Evolutionary conservation across 108 stramenopile genomes (phyloP).

Genomic region (Nannochloropsis salina): DNA sequence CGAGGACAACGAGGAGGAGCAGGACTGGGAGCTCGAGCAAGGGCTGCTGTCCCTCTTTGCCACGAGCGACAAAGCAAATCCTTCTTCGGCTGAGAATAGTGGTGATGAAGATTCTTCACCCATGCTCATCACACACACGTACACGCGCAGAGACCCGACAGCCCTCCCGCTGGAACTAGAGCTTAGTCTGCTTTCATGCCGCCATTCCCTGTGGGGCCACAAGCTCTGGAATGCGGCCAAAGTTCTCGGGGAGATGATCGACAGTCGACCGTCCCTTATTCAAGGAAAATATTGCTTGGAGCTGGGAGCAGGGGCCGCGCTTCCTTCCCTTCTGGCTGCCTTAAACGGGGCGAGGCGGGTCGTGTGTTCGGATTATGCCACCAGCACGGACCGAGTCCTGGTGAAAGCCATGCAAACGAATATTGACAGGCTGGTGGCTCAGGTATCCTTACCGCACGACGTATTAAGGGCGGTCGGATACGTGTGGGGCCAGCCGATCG

Average conservation of each 20-base stretch:
- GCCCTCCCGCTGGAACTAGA: neutral
- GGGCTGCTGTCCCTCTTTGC: neutral
- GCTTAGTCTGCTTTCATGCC: neutral
- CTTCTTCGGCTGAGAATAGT: neutral
- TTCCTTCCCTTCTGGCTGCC: neutral
- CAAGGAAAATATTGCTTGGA: neutral
- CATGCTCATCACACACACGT: neutral
- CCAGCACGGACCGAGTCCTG: neutral
- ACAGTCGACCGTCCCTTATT: neutral
- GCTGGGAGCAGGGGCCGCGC: neutral
- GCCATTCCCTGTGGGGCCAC: neutral
- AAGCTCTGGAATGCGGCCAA: neutral
- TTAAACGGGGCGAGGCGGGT: constrained; percentile 15
- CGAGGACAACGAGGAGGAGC: neutral
- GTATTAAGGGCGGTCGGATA: neutral
- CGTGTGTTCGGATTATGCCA: neutral
- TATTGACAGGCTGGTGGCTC: neutral
- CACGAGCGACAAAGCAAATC: neutral
- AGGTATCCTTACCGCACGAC: neutral
- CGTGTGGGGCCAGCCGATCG: neutral
- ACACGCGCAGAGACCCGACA: neutral
- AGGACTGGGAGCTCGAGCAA: neutral
- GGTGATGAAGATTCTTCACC: neutral
- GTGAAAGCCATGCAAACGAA: neutral
- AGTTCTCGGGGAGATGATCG: constrained; percentile 5